Conservation (phyloP, 2,329 filamentous ascomycete species). For the Aspergillus ochraceoroseus region DNA sequence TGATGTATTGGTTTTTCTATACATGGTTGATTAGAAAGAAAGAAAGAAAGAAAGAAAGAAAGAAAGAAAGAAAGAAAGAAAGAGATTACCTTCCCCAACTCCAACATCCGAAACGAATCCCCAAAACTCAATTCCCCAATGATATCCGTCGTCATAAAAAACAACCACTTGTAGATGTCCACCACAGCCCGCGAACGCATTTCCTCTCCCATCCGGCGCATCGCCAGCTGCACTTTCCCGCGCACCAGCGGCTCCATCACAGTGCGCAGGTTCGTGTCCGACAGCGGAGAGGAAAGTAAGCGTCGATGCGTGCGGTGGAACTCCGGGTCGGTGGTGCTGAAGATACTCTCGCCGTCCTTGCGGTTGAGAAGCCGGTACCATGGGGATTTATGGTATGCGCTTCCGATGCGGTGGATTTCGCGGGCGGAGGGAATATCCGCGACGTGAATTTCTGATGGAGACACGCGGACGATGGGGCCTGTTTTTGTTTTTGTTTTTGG, state of each 20-base stretch:
- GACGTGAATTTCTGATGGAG: constrained; percentile 33
- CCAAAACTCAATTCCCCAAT: constrained; percentile 54
- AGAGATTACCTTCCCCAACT: constrained; percentile 39
- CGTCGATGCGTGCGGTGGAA: constrained; percentile 30
- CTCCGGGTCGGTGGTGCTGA: constrained; percentile 40
- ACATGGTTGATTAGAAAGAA: too few species aligned
- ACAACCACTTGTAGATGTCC: constrained; percentile 53
- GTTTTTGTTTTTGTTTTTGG: neutral
- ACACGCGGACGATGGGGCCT: constrained; percentile 31
- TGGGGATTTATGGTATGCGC: constrained; percentile 30
- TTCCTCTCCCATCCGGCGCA: constrained; percentile 46
- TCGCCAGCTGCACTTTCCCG: constrained; percentile 39
- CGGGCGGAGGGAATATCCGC: constrained; percentile 33
- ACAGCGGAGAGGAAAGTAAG: constrained; percentile 40
- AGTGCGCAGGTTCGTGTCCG: constrained; percentile 39
- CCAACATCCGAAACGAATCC: constrained; percentile 51
- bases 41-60: too few species aligned
- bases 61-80: too few species aligned
- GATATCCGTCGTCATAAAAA: constrained; percentile 52
- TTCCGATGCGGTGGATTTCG: constrained; percentile 34
- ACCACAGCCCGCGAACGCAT: constrained; percentile 34
- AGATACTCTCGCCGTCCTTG: constrained; percentile 31
- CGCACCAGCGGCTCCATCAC: constrained; percentile 33
- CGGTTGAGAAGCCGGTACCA: constrained; percentile 28
- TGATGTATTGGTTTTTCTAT: constrained; percentile 43